These are phyloP conservation scores for Colletotrichum trifolii DNA, from an alignment of 2,329 filamentous ascomycete genomes.

Conservation along the genomic window DNA sequence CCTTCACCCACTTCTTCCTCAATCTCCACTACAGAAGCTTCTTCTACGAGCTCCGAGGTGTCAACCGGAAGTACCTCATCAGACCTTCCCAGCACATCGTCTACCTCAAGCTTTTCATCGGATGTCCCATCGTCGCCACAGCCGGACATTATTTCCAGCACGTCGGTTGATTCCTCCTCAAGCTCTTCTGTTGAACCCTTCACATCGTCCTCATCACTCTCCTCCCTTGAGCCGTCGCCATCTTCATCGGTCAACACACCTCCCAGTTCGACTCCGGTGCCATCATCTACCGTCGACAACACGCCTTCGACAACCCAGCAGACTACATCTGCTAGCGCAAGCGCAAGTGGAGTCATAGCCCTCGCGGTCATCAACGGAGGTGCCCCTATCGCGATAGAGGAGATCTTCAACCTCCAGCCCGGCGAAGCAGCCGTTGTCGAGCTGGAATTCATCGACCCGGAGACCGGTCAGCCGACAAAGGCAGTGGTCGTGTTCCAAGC, in stretches of 20 bases:
- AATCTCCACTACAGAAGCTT: not conserved
- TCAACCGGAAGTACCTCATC: not conserved
- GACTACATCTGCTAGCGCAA: constrained; percentile 1
- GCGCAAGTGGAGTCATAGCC: not conserved
- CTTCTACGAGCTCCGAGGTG: not conserved
- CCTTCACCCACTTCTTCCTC: not conserved
- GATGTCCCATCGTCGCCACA: not conserved
- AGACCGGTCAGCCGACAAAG: not conserved
- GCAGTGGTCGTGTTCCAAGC: not conserved
- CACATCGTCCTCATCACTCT: not conserved
- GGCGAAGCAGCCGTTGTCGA: constrained; percentile 9
- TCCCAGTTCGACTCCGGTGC: not conserved
- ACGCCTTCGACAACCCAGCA: not conserved
- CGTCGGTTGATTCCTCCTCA: not conserved
- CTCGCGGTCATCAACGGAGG: not conserved
- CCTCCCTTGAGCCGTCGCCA: not conserved
- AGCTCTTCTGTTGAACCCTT: not conserved
- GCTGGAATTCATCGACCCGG: not conserved
- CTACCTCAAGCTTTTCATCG: not conserved
- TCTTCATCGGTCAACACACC: not conserved
- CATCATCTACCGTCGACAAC: not conserved
- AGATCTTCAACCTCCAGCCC: constrained; percentile 1
- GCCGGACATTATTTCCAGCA: too few species aligned
- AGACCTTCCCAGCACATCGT: not conserved
- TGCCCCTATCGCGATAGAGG: not conserved